Evolutionary conservation across 495 filamentous ascomycete genomes (phyloP).

Genomic region (Hypoxylon trugodes): DNA sequence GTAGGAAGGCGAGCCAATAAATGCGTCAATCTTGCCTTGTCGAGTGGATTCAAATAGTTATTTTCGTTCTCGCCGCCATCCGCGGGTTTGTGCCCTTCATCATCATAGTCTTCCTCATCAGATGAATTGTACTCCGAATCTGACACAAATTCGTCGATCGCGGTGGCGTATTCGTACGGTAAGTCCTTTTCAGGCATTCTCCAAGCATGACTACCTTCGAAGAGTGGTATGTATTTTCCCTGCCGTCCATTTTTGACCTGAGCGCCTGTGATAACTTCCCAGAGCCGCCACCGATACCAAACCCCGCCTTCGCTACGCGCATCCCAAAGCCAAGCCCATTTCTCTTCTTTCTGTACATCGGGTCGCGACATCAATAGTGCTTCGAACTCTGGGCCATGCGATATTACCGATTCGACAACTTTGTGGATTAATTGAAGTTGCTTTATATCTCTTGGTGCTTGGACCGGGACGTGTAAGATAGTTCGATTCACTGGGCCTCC

Average conservation of each 20-base stretch:
- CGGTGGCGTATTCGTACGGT: conserved; percentile 77
- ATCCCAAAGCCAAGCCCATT: conserved; percentile 96
- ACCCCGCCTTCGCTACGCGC: conserved; percentile 78
- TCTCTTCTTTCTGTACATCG: conserved; percentile 81
- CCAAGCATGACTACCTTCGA: conserved; percentile 78
- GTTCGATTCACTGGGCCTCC: conserved; percentile 56
- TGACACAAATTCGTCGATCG: conserved; percentile 77
- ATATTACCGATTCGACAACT: conserved; percentile 79
- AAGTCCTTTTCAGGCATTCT: conserved; percentile 69
- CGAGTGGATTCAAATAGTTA: conserved; percentile 81
- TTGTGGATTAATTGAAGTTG: conserved; percentile 87
- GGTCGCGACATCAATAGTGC: conserved; percentile 87
- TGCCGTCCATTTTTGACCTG: conserved; percentile 44
- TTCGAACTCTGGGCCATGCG: conserved; percentile 88
- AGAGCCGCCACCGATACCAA: conserved; percentile 91
- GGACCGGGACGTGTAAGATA: conserved; percentile 75
- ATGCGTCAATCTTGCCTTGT: conserved; percentile 83
- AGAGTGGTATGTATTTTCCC: conserved; percentile 64
- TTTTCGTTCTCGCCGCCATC: conserved; percentile 67
- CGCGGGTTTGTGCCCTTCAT: conserved; percentile 68
- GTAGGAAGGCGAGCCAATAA: conserved; percentile 83
- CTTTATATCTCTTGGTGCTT: conserved; percentile 78
- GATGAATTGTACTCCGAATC: conserved; percentile 87
- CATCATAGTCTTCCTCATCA: conserved; percentile 86
- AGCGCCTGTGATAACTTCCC: conserved; percentile 76